Evolutionary conservation across 176 grass and related monocot genomes (phyloP), one percentile per base, ranked within the genome.

Genomic region (Rhipidocladum racemiflorum): DNA sequence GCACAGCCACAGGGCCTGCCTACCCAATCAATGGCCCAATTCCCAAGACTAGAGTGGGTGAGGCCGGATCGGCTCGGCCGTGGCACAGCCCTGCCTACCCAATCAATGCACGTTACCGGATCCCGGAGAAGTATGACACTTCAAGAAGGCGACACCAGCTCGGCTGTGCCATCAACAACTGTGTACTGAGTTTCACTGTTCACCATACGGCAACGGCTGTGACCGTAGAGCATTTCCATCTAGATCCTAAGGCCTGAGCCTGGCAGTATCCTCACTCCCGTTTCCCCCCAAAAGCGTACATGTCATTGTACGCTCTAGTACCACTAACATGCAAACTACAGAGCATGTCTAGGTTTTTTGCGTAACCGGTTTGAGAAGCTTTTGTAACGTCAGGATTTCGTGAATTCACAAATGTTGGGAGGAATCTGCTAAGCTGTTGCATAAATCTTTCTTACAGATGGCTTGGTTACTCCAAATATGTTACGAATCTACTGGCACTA

Each of bases 401-500:
- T 45, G 5, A 74, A 62, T 16, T 27, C 9, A 46, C 15, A 46
- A 75, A 57, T 10, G 35, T 0, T 46, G 7, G 39, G n/a, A 60
- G 18, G 74, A 50, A 59, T 44, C 16, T 49, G 1, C 32, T 14
- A 17, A 60, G 39, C 53, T 36, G 3, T 2, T 14, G 38, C 65
- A 83, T 20, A 71, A 43, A 65, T n/a, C 39, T 78, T 45, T 78
- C 80, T 56, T 44, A 70, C 51, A 80, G 4, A 62, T 12, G 68
- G 39, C 15, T 70, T 39, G 28, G 50, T 68, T 61, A 40, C 15
- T 40, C 14, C 74, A 62, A 72, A 44, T 29, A 28, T 69, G 86
- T 67, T 82, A 83, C 74, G 59, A 35, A 86, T 54, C 39, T 65
- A 48, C 30, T 42, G 73, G 70, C 40, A 70, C 40, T 70, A 70